These are phyloP conservation scores for Liriodendron chinense DNA, from an alignment of 164 flowering plant species.

Conservation along the genomic window DNA sequence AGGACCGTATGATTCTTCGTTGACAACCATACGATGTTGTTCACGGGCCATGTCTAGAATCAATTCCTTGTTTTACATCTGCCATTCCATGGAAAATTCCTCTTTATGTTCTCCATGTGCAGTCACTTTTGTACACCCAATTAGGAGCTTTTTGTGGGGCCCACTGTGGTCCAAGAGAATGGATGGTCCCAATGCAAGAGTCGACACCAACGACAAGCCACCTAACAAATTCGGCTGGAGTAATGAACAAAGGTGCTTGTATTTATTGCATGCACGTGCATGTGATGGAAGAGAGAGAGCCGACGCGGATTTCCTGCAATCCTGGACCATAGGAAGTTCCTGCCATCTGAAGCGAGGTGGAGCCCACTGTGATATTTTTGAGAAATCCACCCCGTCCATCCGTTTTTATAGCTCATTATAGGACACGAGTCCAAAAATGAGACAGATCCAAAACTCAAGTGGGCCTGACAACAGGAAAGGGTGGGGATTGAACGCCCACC, in stretches of 20 bases:
- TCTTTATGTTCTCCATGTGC: not conserved
- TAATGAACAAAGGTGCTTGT: not conserved
- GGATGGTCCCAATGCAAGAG: not conserved
- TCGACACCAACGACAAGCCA: not conserved
- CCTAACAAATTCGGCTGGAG: not conserved
- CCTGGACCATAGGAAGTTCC: too few relatives aligned
- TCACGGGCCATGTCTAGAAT: not conserved
- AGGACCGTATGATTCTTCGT: not conserved
- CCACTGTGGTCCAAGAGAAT: slow-evolving; percentile 6
- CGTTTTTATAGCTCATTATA: too few relatives aligned
- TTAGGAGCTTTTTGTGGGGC: not conserved
- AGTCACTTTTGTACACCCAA: slow-evolving; percentile 9
- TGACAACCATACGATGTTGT: not conserved
- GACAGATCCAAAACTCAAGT: too few relatives aligned
- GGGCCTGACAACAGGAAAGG: too few relatives aligned
- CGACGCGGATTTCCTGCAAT: too few relatives aligned
- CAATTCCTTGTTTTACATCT: not conserved
- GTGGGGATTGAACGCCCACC: too few relatives aligned
- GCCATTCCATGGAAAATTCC: not conserved
- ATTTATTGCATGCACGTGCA: not conserved
- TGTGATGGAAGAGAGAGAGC: too few relatives aligned
- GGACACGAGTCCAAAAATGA: too few relatives aligned
- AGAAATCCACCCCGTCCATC: too few relatives aligned
- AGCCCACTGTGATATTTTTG: too few relatives aligned
- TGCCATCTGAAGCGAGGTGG: too few relatives aligned